Conservation (phyloP, 768 basidiomycete genomes). For the Dioszegia hungarica region DNA sequence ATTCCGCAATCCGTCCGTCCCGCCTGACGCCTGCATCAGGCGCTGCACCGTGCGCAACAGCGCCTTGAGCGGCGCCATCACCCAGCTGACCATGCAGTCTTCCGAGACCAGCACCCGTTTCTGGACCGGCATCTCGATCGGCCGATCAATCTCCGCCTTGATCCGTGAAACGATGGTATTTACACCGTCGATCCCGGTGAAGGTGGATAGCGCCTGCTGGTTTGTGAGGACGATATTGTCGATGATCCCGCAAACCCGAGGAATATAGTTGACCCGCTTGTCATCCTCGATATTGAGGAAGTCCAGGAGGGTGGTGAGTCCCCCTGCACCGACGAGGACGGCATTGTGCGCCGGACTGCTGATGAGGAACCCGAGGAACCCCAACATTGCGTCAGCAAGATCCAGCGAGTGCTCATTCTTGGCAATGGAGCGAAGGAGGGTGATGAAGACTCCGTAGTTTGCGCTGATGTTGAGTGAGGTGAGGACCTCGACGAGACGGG, state of each 20-base stretch:
- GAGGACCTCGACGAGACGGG: constrained; percentile 77
- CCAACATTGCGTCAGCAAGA: constrained; percentile 67
- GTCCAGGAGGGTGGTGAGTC: constrained; percentile 83
- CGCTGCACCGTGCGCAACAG: constrained; percentile 87
- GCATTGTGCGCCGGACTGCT: constrained; percentile 79
- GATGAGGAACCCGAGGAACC: constrained; percentile 80
- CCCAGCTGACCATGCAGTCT: constrained; percentile 61
- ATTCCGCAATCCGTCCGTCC: constrained; percentile 81
- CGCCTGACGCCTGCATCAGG: constrained; percentile 94
- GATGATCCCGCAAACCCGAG: constrained; percentile 84
- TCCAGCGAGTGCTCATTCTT: constrained; percentile 44
- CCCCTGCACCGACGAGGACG: constrained; percentile 90
- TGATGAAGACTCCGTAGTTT: constrained; percentile 91
- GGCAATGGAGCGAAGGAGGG: constrained; percentile 71
- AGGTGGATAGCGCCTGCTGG: constrained; percentile 71
- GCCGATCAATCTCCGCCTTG: constrained; percentile 54
- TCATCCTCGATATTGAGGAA: constrained; percentile 73
- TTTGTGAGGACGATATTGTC: constrained; percentile 90
- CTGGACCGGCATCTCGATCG: background rate
- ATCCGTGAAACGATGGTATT: constrained; percentile 79
- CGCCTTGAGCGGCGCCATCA: constrained; percentile 76
- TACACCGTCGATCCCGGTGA: constrained; percentile 77
- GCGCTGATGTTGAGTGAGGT: constrained; percentile 90
- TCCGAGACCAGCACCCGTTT: background rate
- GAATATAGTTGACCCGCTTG: constrained; percentile 65